phyloP scores from a whole-genome alignment of 73 alveolate genomes.

The Blepharisma stoltei region DNA sequence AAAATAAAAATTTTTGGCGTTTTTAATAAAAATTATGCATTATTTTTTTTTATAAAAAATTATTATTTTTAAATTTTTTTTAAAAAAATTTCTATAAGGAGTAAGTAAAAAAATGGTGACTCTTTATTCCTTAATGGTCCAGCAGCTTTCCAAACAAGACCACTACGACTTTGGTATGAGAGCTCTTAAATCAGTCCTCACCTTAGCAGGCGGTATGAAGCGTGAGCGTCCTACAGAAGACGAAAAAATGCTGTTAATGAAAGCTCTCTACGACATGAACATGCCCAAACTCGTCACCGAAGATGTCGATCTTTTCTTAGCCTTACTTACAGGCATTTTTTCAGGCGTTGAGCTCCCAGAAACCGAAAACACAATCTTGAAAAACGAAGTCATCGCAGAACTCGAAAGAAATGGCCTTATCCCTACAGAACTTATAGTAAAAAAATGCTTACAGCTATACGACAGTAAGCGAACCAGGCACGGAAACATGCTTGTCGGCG shows the following conservation, averaged over 20 bases:
- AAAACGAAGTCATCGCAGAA: conserved; percentile 74
- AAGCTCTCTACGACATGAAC: conserved; percentile 98
- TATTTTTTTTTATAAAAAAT: no score
- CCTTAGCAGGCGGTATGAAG: conserved; percentile 95
- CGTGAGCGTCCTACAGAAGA: conserved; percentile 72
- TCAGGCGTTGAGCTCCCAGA: conserved; percentile 95
- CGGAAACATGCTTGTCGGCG: conserved; percentile 99
- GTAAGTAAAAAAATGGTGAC: conserved; percentile 85
- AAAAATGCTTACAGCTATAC: conserved; percentile 73
- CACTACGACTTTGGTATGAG: conserved; percentile 99
- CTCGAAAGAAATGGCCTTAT: conserved; percentile 71
- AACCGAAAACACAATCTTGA: conserved; percentile 78
- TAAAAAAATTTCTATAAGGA: conserved; percentile 34
- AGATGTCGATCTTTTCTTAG: conserved; percentile 97
- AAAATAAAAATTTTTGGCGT: background rate
- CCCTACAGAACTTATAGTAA: conserved; percentile 50
- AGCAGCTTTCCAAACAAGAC: conserved; percentile 98
- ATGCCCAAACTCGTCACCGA: conserved; percentile 98
- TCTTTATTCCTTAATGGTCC: conserved; percentile 88
- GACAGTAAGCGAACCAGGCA: conserved; percentile 91
- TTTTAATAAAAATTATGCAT: no score
- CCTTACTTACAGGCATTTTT: conserved; percentile 96
- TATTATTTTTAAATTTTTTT: no score
- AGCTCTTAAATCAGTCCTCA: conserved; percentile 97
- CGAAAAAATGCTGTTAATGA: conserved; percentile 85